These are phyloP conservation scores for Fusarium graminum DNA, from an alignment of 2,329 filamentous ascomycete genomes.

Conservation along the genomic window DNA sequence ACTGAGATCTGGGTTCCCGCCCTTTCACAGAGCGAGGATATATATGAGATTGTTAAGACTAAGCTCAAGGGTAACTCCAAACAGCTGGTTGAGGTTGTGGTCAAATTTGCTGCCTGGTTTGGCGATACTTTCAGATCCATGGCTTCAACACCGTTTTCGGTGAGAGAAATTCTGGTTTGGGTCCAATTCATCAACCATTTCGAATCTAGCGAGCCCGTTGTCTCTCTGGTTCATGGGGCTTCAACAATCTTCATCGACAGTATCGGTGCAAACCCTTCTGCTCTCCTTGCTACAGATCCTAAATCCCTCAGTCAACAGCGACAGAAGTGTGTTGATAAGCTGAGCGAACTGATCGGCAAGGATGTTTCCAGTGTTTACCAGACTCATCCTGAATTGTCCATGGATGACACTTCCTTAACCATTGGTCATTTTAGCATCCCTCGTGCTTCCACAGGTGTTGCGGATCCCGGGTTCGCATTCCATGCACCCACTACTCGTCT, in stretches of 20 bases:
- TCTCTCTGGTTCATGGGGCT: conserved; percentile 81
- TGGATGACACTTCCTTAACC: conserved; percentile 65
- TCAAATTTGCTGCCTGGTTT: conserved; percentile 95
- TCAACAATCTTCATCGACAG: conserved; percentile 97
- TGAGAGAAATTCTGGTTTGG: conserved; percentile 94
- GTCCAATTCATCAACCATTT: conserved; percentile 88
- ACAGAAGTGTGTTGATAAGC: conserved; percentile 76
- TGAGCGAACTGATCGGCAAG: conserved; percentile 73
- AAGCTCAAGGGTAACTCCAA: conserved; percentile 74
- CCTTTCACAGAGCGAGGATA: conserved; percentile 85
- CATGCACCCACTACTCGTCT: conserved; percentile 89
- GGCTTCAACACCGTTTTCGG: conserved; percentile 82
- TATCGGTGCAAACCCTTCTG: conserved; percentile 93
- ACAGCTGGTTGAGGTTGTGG: conserved; percentile 75
- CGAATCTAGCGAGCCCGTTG: conserved; percentile 59
- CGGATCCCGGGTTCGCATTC: conserved; percentile 69
- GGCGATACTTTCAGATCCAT: conserved; percentile 82
- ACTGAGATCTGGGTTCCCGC: conserved; percentile 99
- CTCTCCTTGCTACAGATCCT: conserved; percentile 79
- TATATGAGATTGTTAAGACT: conserved; percentile 84
- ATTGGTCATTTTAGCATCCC: conserved; percentile 82
- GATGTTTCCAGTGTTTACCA: conserved; percentile 77
- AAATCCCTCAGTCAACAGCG: conserved; percentile 79
- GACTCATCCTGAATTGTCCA: conserved; percentile 68
- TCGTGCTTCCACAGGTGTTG: conserved; percentile 58